These are phyloP conservation scores for Daldinia grandis DNA, from an alignment of 495 filamentous ascomycete genomes.

Conservation along the genomic window DNA sequence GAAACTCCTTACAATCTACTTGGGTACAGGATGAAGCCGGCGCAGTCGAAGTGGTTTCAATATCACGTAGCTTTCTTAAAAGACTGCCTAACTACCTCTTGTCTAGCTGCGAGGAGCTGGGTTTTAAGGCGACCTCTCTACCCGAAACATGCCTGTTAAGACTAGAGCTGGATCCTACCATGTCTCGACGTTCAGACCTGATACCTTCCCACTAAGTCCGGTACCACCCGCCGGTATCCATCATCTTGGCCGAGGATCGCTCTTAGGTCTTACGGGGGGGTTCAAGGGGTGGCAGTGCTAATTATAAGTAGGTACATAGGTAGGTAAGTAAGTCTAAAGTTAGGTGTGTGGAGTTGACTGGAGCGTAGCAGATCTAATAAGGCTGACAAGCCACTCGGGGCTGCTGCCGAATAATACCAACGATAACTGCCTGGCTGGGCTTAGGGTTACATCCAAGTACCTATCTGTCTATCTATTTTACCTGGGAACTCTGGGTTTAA, in stretches of 20 bases:
- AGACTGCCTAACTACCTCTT: background rate
- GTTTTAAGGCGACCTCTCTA: conserved; percentile 13
- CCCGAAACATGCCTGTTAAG: conserved; percentile 28
- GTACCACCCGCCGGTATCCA: conserved; percentile 3
- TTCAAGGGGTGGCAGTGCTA: conserved; percentile 25
- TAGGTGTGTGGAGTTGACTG: conserved; percentile 4
- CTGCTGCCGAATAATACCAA: conserved; percentile 19
- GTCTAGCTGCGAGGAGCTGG: background rate
- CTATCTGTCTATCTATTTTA: background rate
- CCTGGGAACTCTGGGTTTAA: background rate
- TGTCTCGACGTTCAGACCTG: background rate
- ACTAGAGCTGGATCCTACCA: conserved; percentile 26
- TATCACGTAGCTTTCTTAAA: conserved; percentile 2
- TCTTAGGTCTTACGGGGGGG: background rate
- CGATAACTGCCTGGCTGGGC: conserved; percentile 12
- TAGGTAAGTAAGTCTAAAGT: conserved; percentile 34
- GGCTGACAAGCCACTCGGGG: conserved; percentile 26
- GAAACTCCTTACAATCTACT: conserved; percentile 4
- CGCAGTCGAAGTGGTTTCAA: conserved; percentile 4
- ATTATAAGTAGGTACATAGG: too few species aligned
- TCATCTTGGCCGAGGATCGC: conserved; percentile 11
- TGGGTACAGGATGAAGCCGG: conserved; percentile 5
- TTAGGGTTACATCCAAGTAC: conserved; percentile 13
- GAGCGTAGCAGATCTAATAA: conserved; percentile 23
- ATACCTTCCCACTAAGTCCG: conserved; percentile 7